phyloP scores from a whole-genome alignment of 2,329 filamentous ascomycete species.

The Talaromyces sp. region DNA sequence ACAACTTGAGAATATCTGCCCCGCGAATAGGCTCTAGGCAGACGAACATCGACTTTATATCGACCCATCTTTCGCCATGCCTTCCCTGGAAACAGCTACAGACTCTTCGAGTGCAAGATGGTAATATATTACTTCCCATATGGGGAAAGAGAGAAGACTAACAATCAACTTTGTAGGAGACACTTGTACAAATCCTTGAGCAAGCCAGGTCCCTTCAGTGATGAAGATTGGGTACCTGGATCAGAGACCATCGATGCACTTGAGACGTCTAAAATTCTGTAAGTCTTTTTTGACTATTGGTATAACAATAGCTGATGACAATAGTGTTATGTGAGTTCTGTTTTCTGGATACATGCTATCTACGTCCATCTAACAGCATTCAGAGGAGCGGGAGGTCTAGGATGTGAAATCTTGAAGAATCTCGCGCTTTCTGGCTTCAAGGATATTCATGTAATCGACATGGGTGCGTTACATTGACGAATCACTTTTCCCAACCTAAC shows the following conservation, averaged over 20 bases:
- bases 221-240: slow-evolving; percentile 58
- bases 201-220: slow-evolving; percentile 76
- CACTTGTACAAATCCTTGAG: slow-evolving; percentile 79
- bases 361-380: slow-evolving; percentile 31
- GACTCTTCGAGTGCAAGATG: slow-evolving; percentile 26
- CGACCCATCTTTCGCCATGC: slow-evolving; percentile 7
- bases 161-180: slow-evolving; percentile 61
- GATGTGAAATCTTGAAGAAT: slow-evolving; percentile 96
- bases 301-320: neutral
- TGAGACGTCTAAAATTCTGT: slow-evolving; percentile 74
- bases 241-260: slow-evolving; percentile 56
- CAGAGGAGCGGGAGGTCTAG: slow-evolving; percentile 88
- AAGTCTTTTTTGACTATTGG: slow-evolving; percentile 32
- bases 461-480: slow-evolving; percentile 61
- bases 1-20: neutral
- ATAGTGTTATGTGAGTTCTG: slow-evolving; percentile 7
- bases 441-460: slow-evolving; percentile 97
- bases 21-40: neutral
- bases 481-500: slow-evolving; percentile 18
- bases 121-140: too few relatives aligned
- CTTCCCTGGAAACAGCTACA: slow-evolving; percentile 12
- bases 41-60: neutral
- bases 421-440: slow-evolving; percentile 93
- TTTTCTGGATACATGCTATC: slow-evolving; percentile 14
- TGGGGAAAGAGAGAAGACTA: neutral